Evolutionary conservation across 805 yeast genomes (phyloP).

Genomic region (Sugiyamaella chiloensis): DNA sequence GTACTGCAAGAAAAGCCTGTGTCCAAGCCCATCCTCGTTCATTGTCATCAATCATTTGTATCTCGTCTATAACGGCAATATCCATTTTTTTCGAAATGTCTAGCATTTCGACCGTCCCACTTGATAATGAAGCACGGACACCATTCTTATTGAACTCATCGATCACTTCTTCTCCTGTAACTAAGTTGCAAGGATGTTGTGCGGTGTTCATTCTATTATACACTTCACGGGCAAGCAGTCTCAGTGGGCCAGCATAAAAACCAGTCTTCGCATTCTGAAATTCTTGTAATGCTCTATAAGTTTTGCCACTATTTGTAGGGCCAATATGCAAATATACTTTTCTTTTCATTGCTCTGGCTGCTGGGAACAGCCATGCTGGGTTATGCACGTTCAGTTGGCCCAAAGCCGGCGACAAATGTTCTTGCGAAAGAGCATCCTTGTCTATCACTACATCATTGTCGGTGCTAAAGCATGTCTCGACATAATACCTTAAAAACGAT

Average conservation of each 20-base stretch:
- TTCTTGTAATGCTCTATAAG: slow-evolving; percentile 73
- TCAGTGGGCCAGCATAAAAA: slow-evolving; percentile 89
- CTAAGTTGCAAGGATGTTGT: slow-evolving; percentile 70
- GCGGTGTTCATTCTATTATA: slow-evolving; percentile 72
- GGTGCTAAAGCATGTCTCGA: background rate
- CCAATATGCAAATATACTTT: slow-evolving; percentile 92
- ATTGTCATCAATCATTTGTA: slow-evolving; percentile 86
- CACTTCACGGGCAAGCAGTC: slow-evolving; percentile 87
- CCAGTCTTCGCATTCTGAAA: slow-evolving; percentile 68
- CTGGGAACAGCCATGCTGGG: slow-evolving; percentile 81
- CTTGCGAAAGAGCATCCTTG: background rate
- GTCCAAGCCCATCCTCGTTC: slow-evolving; percentile 94
- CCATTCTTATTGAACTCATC: slow-evolving; percentile 66
- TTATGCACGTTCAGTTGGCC: slow-evolving; percentile 26
- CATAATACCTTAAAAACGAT: slow-evolving; percentile 2
- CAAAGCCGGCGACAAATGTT: slow-evolving; percentile 6
- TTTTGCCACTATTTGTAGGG: slow-evolving; percentile 96
- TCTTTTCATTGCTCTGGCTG: slow-evolving; percentile 74
- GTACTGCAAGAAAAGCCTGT: slow-evolving; percentile 79
- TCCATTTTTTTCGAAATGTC: slow-evolving; percentile 68
- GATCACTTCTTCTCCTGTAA: slow-evolving; percentile 94
- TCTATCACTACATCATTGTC: background rate
- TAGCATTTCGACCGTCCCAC: slow-evolving; percentile 94
- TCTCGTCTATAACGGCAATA: slow-evolving; percentile 89
- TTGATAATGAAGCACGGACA: slow-evolving; percentile 65